phyloP scores from a whole-genome alignment of 148 eudicot species.

The Vaccinium myrtillus region DNA sequence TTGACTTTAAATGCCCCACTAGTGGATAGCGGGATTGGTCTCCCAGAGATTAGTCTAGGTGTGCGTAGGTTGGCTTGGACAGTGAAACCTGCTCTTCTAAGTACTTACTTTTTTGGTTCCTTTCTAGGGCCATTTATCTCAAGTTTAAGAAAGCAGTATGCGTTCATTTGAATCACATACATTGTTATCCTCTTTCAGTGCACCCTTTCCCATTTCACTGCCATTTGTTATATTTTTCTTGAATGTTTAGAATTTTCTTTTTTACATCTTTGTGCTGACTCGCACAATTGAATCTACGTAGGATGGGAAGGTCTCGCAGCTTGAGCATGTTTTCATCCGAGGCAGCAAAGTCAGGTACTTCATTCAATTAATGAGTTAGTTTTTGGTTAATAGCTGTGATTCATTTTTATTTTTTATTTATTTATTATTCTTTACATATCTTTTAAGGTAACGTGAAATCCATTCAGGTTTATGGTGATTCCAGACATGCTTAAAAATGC shows the following conservation, averaged over 20 bases:
- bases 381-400: not conserved
- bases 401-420: not conserved
- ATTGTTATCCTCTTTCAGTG: not conserved
- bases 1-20: not conserved
- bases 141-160: not conserved
- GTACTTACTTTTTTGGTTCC: not conserved
- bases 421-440: not conserved
- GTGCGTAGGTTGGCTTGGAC: not conserved
- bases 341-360: constrained; percentile 94
- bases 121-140: not conserved
- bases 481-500: constrained; percentile 99
- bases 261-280: not conserved
- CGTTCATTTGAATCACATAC: not conserved
- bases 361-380: not conserved
- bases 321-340: constrained; percentile 92
- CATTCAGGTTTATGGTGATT: constrained; percentile 84
- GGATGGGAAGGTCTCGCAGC: constrained; percentile 97
- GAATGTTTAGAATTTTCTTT: not conserved
- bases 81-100: not conserved
- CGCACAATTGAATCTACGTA: constrained; percentile 19
- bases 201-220: not conserved
- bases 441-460: constrained; percentile 7
- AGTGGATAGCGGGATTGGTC: not conserved
- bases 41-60: not conserved
- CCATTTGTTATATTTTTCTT: not conserved